A percentile compares a stretch with the other conserved stretches of the same genome.
Conservation (phyloP, 2,329 filamentous ascomycete genomes). For the Pezicula radicicola region DNA sequence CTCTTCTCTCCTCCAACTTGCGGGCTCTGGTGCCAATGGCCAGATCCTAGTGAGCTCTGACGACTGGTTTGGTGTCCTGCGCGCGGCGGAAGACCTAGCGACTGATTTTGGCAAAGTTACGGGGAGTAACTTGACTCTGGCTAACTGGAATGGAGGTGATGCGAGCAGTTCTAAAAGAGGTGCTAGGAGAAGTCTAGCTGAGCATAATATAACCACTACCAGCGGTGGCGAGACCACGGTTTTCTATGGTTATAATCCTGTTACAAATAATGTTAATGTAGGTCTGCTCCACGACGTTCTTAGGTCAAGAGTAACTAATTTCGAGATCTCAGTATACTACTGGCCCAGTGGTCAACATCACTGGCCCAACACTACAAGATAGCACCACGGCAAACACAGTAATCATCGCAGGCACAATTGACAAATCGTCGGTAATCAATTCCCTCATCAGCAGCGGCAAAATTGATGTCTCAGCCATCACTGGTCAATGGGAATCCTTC, state of each 20-base stretch:
- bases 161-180: neutral
- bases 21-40: slow-evolving; percentile 30
- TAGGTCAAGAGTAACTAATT: neutral
- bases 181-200: neutral
- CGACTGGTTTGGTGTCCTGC: slow-evolving; percentile 67
- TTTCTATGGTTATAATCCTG: slow-evolving; percentile 22
- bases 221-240: slow-evolving; percentile 14
- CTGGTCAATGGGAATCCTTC: slow-evolving; percentile 70
- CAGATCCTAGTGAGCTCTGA: slow-evolving; percentile 54
- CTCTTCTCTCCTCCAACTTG: slow-evolving; percentile 17
- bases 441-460: slow-evolving; percentile 50
- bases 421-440: slow-evolving; percentile 60
- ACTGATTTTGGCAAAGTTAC: slow-evolving; percentile 70
- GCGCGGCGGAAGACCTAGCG: slow-evolving; percentile 65
- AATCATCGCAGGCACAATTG: slow-evolving; percentile 68
- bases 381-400: slow-evolving; percentile 40
- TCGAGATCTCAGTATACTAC: slow-evolving; percentile 35
- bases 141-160: slow-evolving; percentile 15
- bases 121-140: slow-evolving; percentile 55
- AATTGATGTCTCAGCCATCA: slow-evolving; percentile 53
- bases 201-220: slow-evolving; percentile 12
- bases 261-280: slow-evolving; percentile 23
- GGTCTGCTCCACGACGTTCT: slow-evolving; percentile 2
- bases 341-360: slow-evolving; percentile 37
- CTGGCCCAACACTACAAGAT: slow-evolving; percentile 37